Evolutionary conservation across 345 rosid species (phyloP).

Genomic region (Eucalyptus pauciflora): DNA sequence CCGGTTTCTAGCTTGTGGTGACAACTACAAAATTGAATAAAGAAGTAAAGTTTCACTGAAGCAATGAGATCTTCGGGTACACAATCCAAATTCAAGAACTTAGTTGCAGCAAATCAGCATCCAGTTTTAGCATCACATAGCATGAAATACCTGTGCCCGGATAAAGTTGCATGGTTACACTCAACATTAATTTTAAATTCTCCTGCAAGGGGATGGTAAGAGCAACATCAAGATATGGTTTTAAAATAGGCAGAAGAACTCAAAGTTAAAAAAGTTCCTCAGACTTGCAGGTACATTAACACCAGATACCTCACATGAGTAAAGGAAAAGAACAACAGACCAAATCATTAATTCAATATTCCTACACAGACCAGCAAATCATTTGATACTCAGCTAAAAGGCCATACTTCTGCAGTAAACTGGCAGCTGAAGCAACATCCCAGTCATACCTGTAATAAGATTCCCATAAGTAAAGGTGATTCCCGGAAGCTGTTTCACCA

Average conservation of each 20-base stretch:
- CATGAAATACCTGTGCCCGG: constrained; percentile 63
- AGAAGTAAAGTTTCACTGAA: neutral
- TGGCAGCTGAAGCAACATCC: constrained; percentile 95
- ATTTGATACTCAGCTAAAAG: constrained; percentile 33
- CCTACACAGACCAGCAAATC: neutral
- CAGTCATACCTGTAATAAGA: constrained; percentile 52
- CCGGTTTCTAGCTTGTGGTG: constrained; percentile 96
- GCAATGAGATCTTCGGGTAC: neutral
- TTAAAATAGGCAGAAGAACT: neutral
- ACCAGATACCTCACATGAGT: neutral
- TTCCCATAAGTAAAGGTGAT: neutral
- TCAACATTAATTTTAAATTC: constrained; percentile 87
- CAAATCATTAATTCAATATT: neutral
- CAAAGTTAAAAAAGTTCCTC: neutral
- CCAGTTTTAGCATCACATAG: neutral
- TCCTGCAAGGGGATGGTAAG: constrained; percentile 8
- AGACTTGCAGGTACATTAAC: neutral
- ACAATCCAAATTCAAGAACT: neutral
- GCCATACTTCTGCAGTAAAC: constrained; percentile 77
- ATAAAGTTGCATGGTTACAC: constrained; percentile 95
- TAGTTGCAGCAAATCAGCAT: neutral
- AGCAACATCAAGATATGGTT: neutral
- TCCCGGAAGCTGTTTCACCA: neutral
- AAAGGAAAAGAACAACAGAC: neutral
- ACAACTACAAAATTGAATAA: constrained; percentile 27